Base-by-base conservation (phyloP, 352 stramenopile genomes). In the Phytophthora aleatoria region DNA sequence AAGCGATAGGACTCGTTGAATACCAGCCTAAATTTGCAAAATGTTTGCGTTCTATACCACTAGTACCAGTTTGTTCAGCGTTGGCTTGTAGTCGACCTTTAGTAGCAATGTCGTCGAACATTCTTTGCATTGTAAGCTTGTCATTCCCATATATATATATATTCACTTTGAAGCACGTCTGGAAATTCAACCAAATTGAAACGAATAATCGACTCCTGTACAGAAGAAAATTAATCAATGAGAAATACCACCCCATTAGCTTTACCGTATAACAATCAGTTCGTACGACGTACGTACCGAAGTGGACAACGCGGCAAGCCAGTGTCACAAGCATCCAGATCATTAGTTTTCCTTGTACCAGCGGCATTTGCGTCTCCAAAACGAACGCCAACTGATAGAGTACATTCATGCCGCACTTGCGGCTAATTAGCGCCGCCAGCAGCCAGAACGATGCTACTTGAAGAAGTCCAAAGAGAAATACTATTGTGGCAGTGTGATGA, bases 321-420 rank as follows among this genome's bases (percentile, higher is more conserved):
- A 67, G 10, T 2, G 64, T 66, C 35, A 68, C 55, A 0, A 73
- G 35, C 39, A 74, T 62, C 63, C 63, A 79, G 6, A 71, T 57
- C 39, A 74, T 50, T 12, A 76, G 10, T 24, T 67, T 69, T 7
- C 49, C 39, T 12, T 71, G 64, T 1, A 67, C 50, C 12, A 71
- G 16, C 9, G 30, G 1, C 31, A 47, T 59, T 30, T 74, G 69
- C 2, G 60, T 72, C 24, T 81, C 73, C 27, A 81, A 28, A 16
- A 81, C 73, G 30, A 78, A 81, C 0, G 73, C 61, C 5, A 78
- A 12, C 6, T 73, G 41, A 26, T 78, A 70, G 0, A 74, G 26
- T 0, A 48, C 24, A 13, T 64, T 61, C 33, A 77, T 53, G 3
- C 41, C 28, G 9, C 71, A 57, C 2, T 64, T 61, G 0, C 65